Conservation (phyloP, 2,329 filamentous ascomycete genomes). For the Claviceps maximensis region DNA sequence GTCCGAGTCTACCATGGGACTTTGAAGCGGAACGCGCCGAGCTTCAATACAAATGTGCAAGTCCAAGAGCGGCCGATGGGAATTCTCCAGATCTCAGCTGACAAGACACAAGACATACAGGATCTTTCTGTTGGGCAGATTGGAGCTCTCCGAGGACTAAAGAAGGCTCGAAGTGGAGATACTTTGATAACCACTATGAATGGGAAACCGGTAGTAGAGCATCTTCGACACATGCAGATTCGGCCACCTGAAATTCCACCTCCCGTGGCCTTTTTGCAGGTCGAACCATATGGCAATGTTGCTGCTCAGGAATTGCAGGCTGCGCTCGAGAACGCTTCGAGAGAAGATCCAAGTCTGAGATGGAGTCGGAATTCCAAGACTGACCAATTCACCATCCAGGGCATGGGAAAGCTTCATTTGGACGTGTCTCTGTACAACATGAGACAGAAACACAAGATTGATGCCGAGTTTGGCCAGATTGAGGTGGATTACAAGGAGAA, state of each 20-base stretch:
- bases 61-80: constrained; percentile 68
- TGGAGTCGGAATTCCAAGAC: constrained; percentile 78
- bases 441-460: constrained; percentile 74
- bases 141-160: constrained; percentile 81
- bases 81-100: constrained; percentile 80
- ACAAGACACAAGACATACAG: constrained; percentile 72
- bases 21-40: constrained; percentile 56
- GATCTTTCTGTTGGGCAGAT: constrained; percentile 79
- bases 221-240: constrained; percentile 64
- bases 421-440: constrained; percentile 86
- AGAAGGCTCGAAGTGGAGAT: constrained; percentile 84
- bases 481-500: constrained; percentile 93
- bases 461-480: constrained; percentile 79
- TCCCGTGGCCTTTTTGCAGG: constrained; percentile 90
- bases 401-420: constrained; percentile 92
- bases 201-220: constrained; percentile 48
- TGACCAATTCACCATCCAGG: constrained; percentile 83
- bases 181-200: constrained; percentile 66
- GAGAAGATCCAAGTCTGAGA: constrained; percentile 86
- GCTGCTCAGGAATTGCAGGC: constrained; percentile 71
- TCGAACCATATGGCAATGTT: constrained; percentile 65
- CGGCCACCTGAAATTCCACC: constrained; percentile 81
- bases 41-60: constrained; percentile 80
- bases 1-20: constrained; percentile 83
- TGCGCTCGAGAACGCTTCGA: constrained; percentile 61